These are phyloP conservation scores for Pittosporum tobira DNA, from an alignment of 129 eudicot genomes.

Conservation along the genomic window DNA sequence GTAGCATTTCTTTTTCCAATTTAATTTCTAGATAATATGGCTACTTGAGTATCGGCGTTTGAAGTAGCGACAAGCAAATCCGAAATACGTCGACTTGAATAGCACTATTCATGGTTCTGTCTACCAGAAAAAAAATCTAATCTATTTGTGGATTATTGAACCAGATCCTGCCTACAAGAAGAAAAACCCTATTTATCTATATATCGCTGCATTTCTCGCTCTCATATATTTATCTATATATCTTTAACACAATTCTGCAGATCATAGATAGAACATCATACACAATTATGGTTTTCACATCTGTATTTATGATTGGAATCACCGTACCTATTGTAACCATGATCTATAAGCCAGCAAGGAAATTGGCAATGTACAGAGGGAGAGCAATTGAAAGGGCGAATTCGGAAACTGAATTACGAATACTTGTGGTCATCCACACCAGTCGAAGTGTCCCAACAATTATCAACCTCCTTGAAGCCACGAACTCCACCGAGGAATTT, in stretches of 20 bases:
- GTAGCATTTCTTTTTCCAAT: no score
- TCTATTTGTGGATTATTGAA: no score
- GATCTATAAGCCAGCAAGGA: constrained; percentile 17
- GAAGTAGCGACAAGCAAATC: no score
- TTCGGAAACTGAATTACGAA: constrained; percentile 3
- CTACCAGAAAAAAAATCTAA: no score
- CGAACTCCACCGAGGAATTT: constrained; percentile 7
- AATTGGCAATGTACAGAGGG: constrained; percentile 6
- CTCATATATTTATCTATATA: background rate
- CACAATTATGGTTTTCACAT: constrained; percentile 12
- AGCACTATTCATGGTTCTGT: no score
- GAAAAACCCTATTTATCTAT: no score
- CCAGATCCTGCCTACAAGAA: no score
- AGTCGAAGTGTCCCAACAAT: constrained; percentile 20
- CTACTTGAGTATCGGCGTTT: no score
- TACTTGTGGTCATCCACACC: constrained; percentile 18
- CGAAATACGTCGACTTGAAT: no score
- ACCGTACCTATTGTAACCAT: constrained; percentile 13
- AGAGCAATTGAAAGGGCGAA: constrained; percentile 19
- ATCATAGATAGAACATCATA: constrained; percentile 12
- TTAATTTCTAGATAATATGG: no score
- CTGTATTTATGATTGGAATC: constrained; percentile 9
- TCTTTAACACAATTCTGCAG: constrained; percentile 4
- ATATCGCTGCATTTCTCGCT: no score
- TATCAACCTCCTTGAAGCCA: constrained; percentile 19